Evolutionary conservation across 1,284 basidiomycete genomes (phyloP).

Genomic region (Cystobasidiaceae sp.): DNA sequence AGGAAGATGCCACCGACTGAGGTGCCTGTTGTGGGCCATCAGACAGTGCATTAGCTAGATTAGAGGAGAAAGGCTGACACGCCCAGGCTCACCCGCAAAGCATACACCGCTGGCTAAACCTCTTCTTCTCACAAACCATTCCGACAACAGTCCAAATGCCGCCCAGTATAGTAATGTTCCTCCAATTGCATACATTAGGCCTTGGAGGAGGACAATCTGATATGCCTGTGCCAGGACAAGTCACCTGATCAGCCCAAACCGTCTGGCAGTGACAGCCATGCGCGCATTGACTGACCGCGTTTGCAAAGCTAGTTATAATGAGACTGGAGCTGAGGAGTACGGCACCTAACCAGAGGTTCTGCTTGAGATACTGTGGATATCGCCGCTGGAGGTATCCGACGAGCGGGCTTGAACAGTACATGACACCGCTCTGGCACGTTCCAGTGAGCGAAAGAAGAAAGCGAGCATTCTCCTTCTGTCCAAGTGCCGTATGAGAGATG

Average conservation of each 20-base stretch:
- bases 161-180: conserved; percentile 18
- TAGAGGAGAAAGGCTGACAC: background rate
- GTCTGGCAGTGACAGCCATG: background rate
- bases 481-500: conserved; percentile 2
- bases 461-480: conserved; percentile 2
- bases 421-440: conserved; percentile 19
- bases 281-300: background rate
- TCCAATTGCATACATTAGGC: conserved; percentile 16
- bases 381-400: background rate
- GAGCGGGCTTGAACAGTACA: conserved; percentile 23
- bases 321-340: background rate
- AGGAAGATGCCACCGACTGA: conserved; percentile 24
- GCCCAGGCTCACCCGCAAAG: conserved; percentile 17
- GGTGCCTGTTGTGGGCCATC: conserved; percentile 2
- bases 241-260: background rate
- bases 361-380: conserved; percentile 12
- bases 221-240: conserved; percentile 13
- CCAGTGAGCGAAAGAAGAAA: conserved; percentile 21
- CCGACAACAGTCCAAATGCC: conserved; percentile 2
- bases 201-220: conserved; percentile 20
- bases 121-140: conserved; percentile 20
- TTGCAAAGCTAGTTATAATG: conserved; percentile 13
- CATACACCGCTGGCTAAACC: conserved; percentile 17
- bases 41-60: too few species aligned
- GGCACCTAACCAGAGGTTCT: background rate